phyloP scores from a whole-genome alignment of 495 filamentous ascomycete genomes.

The Penicillium steckii region DNA sequence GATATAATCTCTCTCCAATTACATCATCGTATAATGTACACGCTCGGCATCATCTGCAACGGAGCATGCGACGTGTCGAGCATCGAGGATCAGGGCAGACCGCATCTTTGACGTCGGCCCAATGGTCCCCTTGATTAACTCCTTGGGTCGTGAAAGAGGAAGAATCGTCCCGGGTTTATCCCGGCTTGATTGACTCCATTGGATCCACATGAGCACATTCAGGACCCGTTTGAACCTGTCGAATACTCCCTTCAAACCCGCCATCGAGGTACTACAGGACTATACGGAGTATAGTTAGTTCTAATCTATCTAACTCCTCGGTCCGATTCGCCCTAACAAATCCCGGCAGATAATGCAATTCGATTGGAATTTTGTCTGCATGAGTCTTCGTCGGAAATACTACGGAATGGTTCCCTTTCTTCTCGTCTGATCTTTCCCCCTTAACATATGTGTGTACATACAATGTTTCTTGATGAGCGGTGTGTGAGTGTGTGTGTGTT shows the following conservation, averaged over 20 bases:
- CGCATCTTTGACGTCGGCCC: constrained; percentile 17
- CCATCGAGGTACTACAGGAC: too few species aligned
- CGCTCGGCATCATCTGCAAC: background rate
- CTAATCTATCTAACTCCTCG: background rate
- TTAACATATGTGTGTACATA: too few species aligned
- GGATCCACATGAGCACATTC: background rate
- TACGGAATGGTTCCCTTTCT: too few species aligned
- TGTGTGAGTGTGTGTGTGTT: too few species aligned
- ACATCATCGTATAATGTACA: constrained; percentile 10
- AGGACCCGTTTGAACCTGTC: too few species aligned
- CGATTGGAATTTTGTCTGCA: constrained; percentile 16
- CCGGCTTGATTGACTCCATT: background rate
- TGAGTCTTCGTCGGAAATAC: too few species aligned
- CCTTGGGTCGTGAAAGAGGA: too few species aligned
- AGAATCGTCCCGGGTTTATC: background rate
- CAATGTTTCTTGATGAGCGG: too few species aligned
- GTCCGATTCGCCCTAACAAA: constrained; percentile 10
- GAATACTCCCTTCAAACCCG: too few species aligned
- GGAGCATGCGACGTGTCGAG: constrained; percentile 12
- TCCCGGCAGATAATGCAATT: constrained; percentile 29
- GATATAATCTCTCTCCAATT: background rate
- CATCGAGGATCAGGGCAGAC: constrained; percentile 18
- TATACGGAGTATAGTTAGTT: too few species aligned
- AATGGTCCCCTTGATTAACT: too few species aligned
- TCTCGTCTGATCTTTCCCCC: too few species aligned